Evolutionary conservation across 345 rosid species (phyloP).

Genomic region (Excoecaria cochinchinensis): DNA sequence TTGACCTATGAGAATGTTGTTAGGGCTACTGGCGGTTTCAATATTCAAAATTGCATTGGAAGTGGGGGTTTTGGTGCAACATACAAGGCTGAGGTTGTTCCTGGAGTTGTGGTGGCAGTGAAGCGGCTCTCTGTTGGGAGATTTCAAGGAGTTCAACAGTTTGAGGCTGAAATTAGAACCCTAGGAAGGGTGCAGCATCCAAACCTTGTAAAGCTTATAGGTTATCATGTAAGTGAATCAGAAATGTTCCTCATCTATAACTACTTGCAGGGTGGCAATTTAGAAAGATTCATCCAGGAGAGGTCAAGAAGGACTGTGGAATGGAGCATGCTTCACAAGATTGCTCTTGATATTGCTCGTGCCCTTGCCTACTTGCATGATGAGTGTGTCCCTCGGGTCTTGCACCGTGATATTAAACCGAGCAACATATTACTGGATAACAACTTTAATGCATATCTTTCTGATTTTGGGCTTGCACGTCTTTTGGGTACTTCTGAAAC

Average conservation of each 20-base stretch:
- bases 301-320: slow-evolving; percentile 37
- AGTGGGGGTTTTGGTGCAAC: slow-evolving; percentile 60
- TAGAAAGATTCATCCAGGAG: slow-evolving; percentile 51
- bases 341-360: slow-evolving; percentile 53
- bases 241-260: slow-evolving; percentile 55
- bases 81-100: slow-evolving; percentile 48
- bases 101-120: slow-evolving; percentile 49
- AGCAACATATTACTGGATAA: slow-evolving; percentile 51
- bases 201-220: slow-evolving; percentile 50
- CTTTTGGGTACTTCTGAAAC: slow-evolving; percentile 56
- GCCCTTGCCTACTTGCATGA: slow-evolving; percentile 54
- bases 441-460: slow-evolving; percentile 47
- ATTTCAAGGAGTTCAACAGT: slow-evolving; percentile 56
- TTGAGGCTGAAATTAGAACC: slow-evolving; percentile 53
- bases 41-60: slow-evolving; percentile 47
- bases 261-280: slow-evolving; percentile 55
- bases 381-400: slow-evolving; percentile 47
- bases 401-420: slow-evolving; percentile 56
- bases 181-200: slow-evolving; percentile 52
- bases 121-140: slow-evolving; percentile 53
- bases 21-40: slow-evolving; percentile 50
- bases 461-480: slow-evolving; percentile 57
- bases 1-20: slow-evolving; percentile 52
- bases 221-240: slow-evolving; percentile 49
- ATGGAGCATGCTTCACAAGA: slow-evolving; percentile 54